These are phyloP conservation scores for Metschnikowia proteae DNA, from an alignment of 805 yeast genomes.

Conservation along the genomic window DNA sequence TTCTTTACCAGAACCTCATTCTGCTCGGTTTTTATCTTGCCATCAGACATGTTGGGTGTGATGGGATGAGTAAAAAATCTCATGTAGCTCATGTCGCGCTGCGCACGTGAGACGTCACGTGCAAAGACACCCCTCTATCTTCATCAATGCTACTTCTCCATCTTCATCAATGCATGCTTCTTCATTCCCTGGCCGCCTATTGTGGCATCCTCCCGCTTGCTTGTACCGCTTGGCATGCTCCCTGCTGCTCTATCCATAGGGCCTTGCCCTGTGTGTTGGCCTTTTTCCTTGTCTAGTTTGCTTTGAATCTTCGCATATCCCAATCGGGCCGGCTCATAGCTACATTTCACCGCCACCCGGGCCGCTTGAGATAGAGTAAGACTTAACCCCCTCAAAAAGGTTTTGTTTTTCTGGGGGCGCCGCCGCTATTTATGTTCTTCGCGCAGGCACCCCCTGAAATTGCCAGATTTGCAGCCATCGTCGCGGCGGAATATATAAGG, in stretches of 20 bases:
- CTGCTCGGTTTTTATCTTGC: conserved; percentile 2
- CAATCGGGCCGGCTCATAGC: too few relatives aligned
- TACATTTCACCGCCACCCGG: too few relatives aligned
- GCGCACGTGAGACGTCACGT: conserved; percentile 1
- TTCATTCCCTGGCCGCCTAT: too few relatives aligned
- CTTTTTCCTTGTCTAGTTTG: too few relatives aligned
- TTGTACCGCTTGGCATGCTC: too few relatives aligned
- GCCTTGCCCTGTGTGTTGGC: too few relatives aligned
- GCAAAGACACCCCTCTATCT: background rate
- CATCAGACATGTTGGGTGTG: conserved; percentile 3
- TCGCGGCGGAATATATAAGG: background rate
- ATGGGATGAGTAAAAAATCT: conserved; percentile 3
- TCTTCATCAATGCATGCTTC: background rate
- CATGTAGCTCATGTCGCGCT: background rate
- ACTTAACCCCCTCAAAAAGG: too few relatives aligned
- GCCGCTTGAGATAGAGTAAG: too few relatives aligned
- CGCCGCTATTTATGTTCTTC: conserved; percentile 1
- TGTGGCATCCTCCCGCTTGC: too few relatives aligned
- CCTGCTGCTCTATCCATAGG: too few relatives aligned
- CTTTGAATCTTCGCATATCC: too few relatives aligned
- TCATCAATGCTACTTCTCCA: background rate
- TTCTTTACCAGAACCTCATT: background rate
- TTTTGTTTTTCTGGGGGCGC: background rate
- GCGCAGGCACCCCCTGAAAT: background rate
- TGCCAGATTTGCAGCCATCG: conserved; percentile 1